phyloP scores from a whole-genome alignment of 306 rosid species.

The Datisca glomerata region DNA sequence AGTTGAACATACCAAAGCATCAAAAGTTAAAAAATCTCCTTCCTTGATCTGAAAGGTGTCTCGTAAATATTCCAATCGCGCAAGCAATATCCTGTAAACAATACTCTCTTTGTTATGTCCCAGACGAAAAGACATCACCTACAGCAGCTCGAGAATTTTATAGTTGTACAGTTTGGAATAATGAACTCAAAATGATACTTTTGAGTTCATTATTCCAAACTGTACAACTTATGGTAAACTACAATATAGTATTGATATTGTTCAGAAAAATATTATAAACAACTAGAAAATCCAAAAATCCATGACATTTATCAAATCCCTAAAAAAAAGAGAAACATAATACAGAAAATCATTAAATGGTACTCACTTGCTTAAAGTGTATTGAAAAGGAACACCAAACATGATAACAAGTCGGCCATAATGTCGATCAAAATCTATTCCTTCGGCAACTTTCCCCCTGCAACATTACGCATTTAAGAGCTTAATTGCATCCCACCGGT shows the following conservation, averaged over 20 bases:
- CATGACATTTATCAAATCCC: no score
- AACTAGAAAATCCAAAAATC: no score
- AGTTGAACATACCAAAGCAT: constrained; percentile 59
- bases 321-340: background rate
- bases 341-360: background rate
- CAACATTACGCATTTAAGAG: constrained; percentile 7
- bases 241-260: background rate
- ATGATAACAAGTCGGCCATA: constrained; percentile 86
- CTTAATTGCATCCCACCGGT: background rate
- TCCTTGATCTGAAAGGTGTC: constrained; percentile 93
- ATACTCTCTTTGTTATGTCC: constrained; percentile 6
- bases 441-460: constrained; percentile 95
- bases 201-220: background rate
- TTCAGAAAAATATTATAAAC: no score
- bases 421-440: constrained; percentile 85
- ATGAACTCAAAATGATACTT: no score
- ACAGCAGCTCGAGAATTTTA: no score
- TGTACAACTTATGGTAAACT: background rate
- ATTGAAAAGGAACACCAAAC: constrained; percentile 92
- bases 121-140: no score
- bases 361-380: constrained; percentile 89
- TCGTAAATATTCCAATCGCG: constrained; percentile 66
- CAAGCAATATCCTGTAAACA: constrained; percentile 74
- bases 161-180: no score
- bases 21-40: constrained; percentile 90